Evolutionary conservation across 2,329 filamentous ascomycete species (phyloP).

Genomic region (Cladophialophora exuberans): DNA sequence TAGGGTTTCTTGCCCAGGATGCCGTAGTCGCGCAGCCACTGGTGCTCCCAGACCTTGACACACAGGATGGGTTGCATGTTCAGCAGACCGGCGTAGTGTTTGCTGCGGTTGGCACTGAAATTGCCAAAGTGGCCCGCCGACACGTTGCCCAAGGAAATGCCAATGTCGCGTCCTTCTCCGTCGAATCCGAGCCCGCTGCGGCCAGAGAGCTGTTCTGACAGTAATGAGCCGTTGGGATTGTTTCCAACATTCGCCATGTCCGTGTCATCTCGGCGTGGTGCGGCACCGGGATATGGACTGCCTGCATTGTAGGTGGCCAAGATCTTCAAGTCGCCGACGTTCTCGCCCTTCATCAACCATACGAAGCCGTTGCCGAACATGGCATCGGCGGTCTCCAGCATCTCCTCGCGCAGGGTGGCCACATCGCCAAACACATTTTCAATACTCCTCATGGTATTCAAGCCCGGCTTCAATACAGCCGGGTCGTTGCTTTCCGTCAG

Average conservation of each 20-base stretch:
- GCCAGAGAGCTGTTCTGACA: conserved; percentile 24
- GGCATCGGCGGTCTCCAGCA: conserved; percentile 76
- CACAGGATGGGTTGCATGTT: conserved; percentile 67
- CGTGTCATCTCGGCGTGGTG: conserved; percentile 68
- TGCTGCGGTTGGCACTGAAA: conserved; percentile 25
- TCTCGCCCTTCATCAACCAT: conserved; percentile 76
- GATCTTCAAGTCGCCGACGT: conserved; percentile 61
- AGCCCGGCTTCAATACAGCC: conserved; percentile 15
- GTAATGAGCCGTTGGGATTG: conserved; percentile 33
- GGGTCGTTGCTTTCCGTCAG: conserved; percentile 34
- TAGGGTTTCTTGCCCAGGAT: conserved; percentile 74
- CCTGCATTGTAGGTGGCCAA: conserved; percentile 90
- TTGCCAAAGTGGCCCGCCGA: conserved; percentile 34
- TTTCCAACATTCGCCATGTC: conserved; percentile 49
- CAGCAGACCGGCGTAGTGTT: conserved; percentile 20
- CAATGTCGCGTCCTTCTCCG: conserved; percentile 13
- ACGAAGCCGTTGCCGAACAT: conserved; percentile 99
- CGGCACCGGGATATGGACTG: conserved; percentile 81
- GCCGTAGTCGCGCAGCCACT: conserved; percentile 83
- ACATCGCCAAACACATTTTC: conserved; percentile 76
- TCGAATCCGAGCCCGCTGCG: conserved; percentile 1
- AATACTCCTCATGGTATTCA: conserved; percentile 52
- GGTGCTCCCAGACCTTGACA: conserved; percentile 95
- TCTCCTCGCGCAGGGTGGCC: conserved; percentile 77
- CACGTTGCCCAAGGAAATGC: conserved; percentile 18